These are phyloP conservation scores for Suzukiozyma palmioleophila DNA, from an alignment of 1,139 yeast genomes.

Conservation along the genomic window DNA sequence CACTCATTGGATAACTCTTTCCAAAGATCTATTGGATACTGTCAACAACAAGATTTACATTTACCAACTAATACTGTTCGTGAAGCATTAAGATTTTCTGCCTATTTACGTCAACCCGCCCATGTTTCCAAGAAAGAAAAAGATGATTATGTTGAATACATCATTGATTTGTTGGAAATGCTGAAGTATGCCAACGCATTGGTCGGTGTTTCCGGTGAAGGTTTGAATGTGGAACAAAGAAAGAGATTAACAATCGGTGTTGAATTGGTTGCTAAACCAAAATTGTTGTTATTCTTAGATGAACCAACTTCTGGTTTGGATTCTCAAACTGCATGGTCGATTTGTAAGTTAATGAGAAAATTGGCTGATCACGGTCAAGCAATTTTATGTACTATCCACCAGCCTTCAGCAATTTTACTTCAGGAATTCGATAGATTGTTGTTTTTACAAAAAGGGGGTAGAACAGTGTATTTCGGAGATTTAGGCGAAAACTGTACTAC, in stretches of 20 bases:
- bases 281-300: constrained; percentile 32
- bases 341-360: constrained; percentile 38
- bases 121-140: constrained; percentile 26
- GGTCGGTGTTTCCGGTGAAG: constrained; percentile 39
- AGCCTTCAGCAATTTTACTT: constrained; percentile 37
- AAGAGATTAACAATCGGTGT: constrained; percentile 37
- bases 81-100: constrained; percentile 34
- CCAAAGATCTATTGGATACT: constrained; percentile 40
- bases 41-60: constrained; percentile 38
- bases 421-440: constrained; percentile 33
- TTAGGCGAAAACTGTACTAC: constrained; percentile 51
- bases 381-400: constrained; percentile 41
- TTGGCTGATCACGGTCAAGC: constrained; percentile 43
- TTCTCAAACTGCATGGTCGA: constrained; percentile 44
- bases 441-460: constrained; percentile 45
- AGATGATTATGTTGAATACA: constrained; percentile 31
- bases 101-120: constrained; percentile 33
- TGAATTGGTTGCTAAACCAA: constrained; percentile 38
- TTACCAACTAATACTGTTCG: constrained; percentile 34
- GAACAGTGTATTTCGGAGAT: constrained; percentile 65
- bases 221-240: constrained; percentile 36
- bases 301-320: constrained; percentile 41
- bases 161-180: constrained; percentile 36
- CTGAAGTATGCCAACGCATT: constrained; percentile 30
- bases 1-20: constrained; percentile 28